phyloP scores from a whole-genome alignment of 805 yeast genomes.

The Saccharomycopsis selenospora region DNA sequence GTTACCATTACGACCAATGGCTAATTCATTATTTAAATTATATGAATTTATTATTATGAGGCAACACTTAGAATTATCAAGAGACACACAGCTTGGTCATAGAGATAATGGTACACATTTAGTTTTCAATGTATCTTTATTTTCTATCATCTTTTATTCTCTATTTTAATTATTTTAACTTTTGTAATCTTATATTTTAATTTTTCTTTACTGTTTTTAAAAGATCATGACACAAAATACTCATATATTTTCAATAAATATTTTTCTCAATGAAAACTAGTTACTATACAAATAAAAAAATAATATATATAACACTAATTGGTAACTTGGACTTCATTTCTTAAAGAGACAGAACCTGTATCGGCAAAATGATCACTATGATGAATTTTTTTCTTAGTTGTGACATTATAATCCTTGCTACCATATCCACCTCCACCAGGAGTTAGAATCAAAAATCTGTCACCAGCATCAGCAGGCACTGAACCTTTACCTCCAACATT shows the following conservation, averaged over 20 bases:
- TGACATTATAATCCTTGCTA: constrained; percentile 10
- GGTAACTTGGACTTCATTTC: constrained; percentile 29
- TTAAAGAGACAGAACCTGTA: constrained; percentile 29
- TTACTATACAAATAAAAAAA: too few species aligned
- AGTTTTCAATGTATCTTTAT: too few species aligned
- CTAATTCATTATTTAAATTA: constrained; percentile 47
- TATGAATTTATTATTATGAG: constrained; percentile 48
- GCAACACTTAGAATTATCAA: constrained; percentile 44
- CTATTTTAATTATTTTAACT: too few species aligned
- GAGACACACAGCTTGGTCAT: constrained; percentile 49
- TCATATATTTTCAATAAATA: too few species aligned
- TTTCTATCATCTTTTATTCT: too few species aligned
- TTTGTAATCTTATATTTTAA: too few species aligned
- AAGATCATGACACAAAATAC: too few species aligned
- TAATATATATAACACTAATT: too few species aligned
- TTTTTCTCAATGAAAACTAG: too few species aligned
- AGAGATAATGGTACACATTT: too few species aligned
- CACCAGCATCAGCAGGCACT: constrained; percentile 51
- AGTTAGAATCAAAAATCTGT: constrained; percentile 57
- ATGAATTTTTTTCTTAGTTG: constrained; percentile 16
- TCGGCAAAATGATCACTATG: constrained; percentile 22
- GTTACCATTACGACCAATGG: constrained; percentile 47
- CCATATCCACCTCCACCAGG: constrained; percentile 92
- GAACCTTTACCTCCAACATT: constrained; percentile 71
- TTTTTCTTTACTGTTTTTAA: too few species aligned